Percentiles rank a stretch among this genome's conserved stretches.
phyloP scores from a whole-genome alignment of 768 basidiomycete species.

The Macrocybe gigantea region DNA sequence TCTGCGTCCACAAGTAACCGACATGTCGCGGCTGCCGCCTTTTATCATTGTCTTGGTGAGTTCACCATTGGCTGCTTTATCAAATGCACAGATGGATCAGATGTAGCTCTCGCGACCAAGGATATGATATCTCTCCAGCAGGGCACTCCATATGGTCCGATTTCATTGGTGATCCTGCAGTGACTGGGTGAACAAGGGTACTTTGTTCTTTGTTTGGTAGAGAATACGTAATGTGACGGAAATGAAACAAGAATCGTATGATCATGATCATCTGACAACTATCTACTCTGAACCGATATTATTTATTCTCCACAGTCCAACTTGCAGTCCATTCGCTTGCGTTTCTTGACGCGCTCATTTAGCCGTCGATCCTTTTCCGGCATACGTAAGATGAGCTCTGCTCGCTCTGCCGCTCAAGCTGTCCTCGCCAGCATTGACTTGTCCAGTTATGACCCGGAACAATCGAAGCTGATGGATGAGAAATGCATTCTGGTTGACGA shows the following conservation, averaged over 20 bases:
- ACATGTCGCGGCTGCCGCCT: slow-evolving; percentile 75
- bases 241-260: not conserved
- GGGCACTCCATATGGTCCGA: slow-evolving; percentile 48
- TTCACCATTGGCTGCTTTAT: not conserved
- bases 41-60: slow-evolving; percentile 82
- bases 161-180: slow-evolving; percentile 15
- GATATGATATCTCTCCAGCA: slow-evolving; percentile 60
- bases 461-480: slow-evolving; percentile 95
- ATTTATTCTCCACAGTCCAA: slow-evolving; percentile 1
- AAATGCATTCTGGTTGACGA: slow-evolving; percentile 89
- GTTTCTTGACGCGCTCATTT: not conserved
- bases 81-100: not conserved
- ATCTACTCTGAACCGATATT: slow-evolving; percentile 7
- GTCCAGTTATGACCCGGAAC: slow-evolving; percentile 83
- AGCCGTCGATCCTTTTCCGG: not conserved
- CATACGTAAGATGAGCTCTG: slow-evolving; percentile 48
- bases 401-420: slow-evolving; percentile 54
- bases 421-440: slow-evolving; percentile 74
- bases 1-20: slow-evolving; percentile 62
- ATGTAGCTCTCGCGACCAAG: slow-evolving; percentile 71
- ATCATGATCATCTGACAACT: slow-evolving; percentile 5
- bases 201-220: not conserved
- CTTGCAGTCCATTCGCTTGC: not conserved
- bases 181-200: slow-evolving; percentile 9
- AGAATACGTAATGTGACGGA: no score